Percentiles rank a stretch among this genome's conserved stretches.
These are phyloP conservation scores for Chaetothyriales sp. DNA, from an alignment of 2,329 filamentous ascomycete species.

Conservation along the genomic window DNA sequence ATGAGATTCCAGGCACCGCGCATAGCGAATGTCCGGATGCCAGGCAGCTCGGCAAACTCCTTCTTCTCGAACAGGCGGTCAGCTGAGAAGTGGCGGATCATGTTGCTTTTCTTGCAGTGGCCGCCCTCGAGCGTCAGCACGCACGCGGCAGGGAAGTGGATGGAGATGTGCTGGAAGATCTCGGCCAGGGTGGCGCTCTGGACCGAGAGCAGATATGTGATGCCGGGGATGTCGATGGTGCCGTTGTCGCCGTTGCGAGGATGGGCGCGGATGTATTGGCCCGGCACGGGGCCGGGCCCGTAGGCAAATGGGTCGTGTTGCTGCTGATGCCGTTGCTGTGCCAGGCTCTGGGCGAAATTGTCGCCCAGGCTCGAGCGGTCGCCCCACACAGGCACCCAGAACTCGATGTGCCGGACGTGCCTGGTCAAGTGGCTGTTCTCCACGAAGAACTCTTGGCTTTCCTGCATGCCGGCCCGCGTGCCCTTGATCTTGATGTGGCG, in stretches of 20 bases:
- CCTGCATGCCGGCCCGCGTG: conserved; percentile 47
- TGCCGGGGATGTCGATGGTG: conserved; percentile 30
- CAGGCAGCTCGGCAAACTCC: conserved; percentile 28
- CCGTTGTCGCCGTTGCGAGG: conserved; percentile 8
- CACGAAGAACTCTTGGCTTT: conserved; percentile 49
- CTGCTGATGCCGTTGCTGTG: conserved; percentile 5
- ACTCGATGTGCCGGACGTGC: conserved; percentile 59
- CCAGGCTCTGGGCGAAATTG: conserved; percentile 5
- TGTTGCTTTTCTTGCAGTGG: conserved; percentile 60
- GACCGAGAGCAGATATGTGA: conserved; percentile 43
- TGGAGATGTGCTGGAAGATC: conserved; percentile 50
- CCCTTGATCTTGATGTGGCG: conserved; percentile 64
- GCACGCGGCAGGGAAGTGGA: conserved; percentile 45
- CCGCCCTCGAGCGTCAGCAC: conserved; percentile 65
- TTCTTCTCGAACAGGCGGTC: conserved; percentile 19
- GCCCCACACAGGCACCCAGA: conserved; percentile 62
- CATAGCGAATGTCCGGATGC: conserved; percentile 55
- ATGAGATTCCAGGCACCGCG: conserved; percentile 69
- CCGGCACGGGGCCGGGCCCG: not conserved
- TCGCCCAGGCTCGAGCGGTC: conserved; percentile 30
- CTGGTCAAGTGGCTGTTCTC: conserved; percentile 44
- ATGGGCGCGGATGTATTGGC: conserved; percentile 7
- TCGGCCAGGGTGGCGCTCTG: conserved; percentile 59
- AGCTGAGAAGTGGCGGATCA: conserved; percentile 43
- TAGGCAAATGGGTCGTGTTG: not conserved